Base-by-base conservation (phyloP, 768 basidiomycete genomes). In the Leccinum olivaceopallidum region DNA sequence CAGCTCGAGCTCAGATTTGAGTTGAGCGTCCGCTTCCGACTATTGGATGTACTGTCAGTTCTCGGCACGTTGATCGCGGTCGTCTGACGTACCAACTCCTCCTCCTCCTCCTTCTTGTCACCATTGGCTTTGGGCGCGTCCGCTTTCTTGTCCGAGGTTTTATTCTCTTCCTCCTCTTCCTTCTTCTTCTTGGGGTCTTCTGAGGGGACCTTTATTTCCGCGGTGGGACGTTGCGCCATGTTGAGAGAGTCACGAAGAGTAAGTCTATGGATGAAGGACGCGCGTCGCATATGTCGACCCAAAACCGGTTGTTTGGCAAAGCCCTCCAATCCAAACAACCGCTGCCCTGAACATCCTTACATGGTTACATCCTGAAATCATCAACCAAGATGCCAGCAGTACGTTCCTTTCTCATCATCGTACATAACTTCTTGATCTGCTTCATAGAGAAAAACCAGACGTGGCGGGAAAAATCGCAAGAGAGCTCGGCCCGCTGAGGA, bases 1-100 rank as follows among this genome's bases (percentile, higher is more conserved):
- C 95, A 99, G 94, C 73, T 98, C 97, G 22, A 99, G 82, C 76
- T 99, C 95, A 60, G 85, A 88, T 77, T 92, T 92, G 60, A 99
- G 85, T 70, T 95, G 92, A 34, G 87, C 80, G 75, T 99, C 97
- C 77, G 98, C 97, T 71, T 99, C 97, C 28, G 92, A 94, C 95
- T 95, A 59, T 3, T 8, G 8, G 59, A 53, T 9, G 47, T 8
- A 26, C 10, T 34, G 4, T 73, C 50, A 65, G 59, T 58, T 51
- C 50, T 39, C 4, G 34, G 30, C 26, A 58, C 52, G 60, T 39
- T 37, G 48, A 61, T 65, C 67, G 50, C 56, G 63, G 18, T 62
- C 28, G 59, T 55, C 53, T 32, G 59, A 82, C 91, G 70, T 69
- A 95, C 94, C 75, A 97, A 73, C 66, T 95, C 86, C 64, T 85